Evolutionary conservation across 2,329 filamentous ascomycete species (phyloP), one percentile per base, ranked within the genome.

Genomic region (Alternaria metachromatica): DNA sequence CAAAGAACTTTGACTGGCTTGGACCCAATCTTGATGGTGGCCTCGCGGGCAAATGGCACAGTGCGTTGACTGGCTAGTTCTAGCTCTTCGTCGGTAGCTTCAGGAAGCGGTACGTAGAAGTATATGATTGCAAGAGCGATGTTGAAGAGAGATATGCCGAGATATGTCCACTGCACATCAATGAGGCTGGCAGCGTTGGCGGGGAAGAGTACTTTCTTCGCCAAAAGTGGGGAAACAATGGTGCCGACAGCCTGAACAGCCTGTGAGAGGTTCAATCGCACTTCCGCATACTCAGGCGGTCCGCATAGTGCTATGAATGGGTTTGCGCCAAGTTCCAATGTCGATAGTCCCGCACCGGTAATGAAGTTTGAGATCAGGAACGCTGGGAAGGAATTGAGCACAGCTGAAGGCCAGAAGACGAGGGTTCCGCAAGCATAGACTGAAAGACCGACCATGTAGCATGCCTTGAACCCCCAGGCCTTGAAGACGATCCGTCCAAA

Each of bases 341-440:
- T 87, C 1, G 87, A 87, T 11, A 90, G 80, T 1, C 88, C 88
- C 23, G 86, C 82, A 0, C 87, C 88, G 3, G 88, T 86, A 60
- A 90, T 87, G 70, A 89, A 87, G 65, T 90, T 90, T 3, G 87
- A 89, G 20, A 89, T 78, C 3, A 88, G 77, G 63, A 89, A 89
- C 0, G 87, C 87, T 2, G 84, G 82, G 60, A 88, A 89, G 0
- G 87, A 89, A 0, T 85, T 86, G 28, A 90, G 78, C 2, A 90
- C 87, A 3, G 88, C 88, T 4, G 88, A 88, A 0, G 88, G 88
- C 88, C 88, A 90, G 77, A 89, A 90, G 15, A 89, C 81, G 11
- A 90, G 76, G 1, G 86, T 84, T 4, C 88, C 88, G 62, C 85
- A 87, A n/a, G 86, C 87, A 70, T 89, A 90, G n/a, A 89, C 84